Evolutionary conservation across 2,329 filamentous ascomycete genomes (phyloP).

Genomic region (Calonectria crousiana): DNA sequence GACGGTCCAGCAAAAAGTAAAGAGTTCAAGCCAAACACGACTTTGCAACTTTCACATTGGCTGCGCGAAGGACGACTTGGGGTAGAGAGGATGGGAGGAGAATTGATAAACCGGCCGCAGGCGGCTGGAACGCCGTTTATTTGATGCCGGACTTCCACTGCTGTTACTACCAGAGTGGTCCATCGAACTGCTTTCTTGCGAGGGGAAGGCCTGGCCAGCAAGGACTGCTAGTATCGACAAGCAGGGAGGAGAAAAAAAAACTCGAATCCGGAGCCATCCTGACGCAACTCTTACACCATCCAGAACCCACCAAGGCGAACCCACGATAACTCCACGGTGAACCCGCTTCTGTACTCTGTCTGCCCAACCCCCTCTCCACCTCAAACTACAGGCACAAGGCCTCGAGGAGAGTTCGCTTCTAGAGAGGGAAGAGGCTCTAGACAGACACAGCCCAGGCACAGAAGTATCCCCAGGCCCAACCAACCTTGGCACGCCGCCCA

Average conservation of each 20-base stretch:
- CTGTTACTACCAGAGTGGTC: not conserved
- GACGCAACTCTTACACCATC: slow-evolving; percentile 34
- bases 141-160: not conserved
- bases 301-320: slow-evolving; percentile 12
- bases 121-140: slow-evolving; percentile 12
- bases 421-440: slow-evolving; percentile 1
- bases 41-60: not conserved
- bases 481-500: not conserved
- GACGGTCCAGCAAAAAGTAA: slow-evolving; percentile 15
- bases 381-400: not conserved
- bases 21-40: slow-evolving; percentile 17
- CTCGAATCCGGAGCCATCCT: slow-evolving; percentile 12
- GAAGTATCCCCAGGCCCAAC: not conserved
- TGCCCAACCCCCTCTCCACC: slow-evolving; percentile 2
- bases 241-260: slow-evolving; percentile 4
- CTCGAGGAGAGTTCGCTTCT: not conserved
- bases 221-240: not conserved
- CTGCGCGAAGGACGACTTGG: slow-evolving; percentile 37
- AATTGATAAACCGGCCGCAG: slow-evolving; percentile 12
- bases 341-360: not conserved
- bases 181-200: not conserved
- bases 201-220: not conserved
- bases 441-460: not conserved
- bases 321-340: slow-evolving; percentile 7
- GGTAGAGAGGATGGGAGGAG: slow-evolving; percentile 28